Evolutionary conservation across 805 yeast genomes (phyloP).

Genomic region (Spathaspora boniae): DNA sequence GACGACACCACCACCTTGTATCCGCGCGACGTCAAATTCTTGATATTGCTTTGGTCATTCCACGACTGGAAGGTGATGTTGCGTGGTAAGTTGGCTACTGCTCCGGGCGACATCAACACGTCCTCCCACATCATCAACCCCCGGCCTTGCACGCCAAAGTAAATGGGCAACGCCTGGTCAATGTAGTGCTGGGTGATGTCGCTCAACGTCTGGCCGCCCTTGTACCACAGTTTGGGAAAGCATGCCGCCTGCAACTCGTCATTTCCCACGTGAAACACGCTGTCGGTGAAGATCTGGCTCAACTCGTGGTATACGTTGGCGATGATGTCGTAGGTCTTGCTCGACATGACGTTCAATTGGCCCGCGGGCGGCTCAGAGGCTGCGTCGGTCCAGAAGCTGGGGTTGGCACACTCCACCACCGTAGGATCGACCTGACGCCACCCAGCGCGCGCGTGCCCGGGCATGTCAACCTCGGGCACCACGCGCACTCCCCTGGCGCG

Average conservation of each 20-base stretch:
- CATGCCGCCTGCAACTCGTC: slow-evolving; percentile 36
- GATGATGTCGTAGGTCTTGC: slow-evolving; percentile 30
- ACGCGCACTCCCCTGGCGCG: slow-evolving; percentile 35
- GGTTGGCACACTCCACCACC: slow-evolving; percentile 29
- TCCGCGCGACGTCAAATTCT: slow-evolving; percentile 28
- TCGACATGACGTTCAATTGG: slow-evolving; percentile 32
- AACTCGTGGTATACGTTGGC: slow-evolving; percentile 31
- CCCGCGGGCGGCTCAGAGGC: slow-evolving; percentile 42
- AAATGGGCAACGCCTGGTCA: slow-evolving; percentile 32
- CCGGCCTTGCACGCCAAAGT: slow-evolving; percentile 17
- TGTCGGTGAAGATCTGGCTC: slow-evolving; percentile 27
- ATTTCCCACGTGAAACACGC: slow-evolving; percentile 40
- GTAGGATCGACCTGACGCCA: slow-evolving; percentile 27
- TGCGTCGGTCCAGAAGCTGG: slow-evolving; percentile 22
- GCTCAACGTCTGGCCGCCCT: slow-evolving; percentile 22
- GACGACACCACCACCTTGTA: slow-evolving; percentile 39
- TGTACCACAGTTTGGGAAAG: slow-evolving; percentile 25
- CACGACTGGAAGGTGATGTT: slow-evolving; percentile 33
- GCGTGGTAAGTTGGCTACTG: slow-evolving; percentile 27
- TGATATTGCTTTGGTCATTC: slow-evolving; percentile 20
- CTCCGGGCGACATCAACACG: slow-evolving; percentile 17
- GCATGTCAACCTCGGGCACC: slow-evolving; percentile 40
- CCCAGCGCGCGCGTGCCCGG: slow-evolving; percentile 41
- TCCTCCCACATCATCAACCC: slow-evolving; percentile 43
- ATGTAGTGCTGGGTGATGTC: slow-evolving; percentile 34